These are phyloP conservation scores for Tetramitus jugosus DNA, from an alignment of 208 protist species.

Conservation along the genomic window DNA sequence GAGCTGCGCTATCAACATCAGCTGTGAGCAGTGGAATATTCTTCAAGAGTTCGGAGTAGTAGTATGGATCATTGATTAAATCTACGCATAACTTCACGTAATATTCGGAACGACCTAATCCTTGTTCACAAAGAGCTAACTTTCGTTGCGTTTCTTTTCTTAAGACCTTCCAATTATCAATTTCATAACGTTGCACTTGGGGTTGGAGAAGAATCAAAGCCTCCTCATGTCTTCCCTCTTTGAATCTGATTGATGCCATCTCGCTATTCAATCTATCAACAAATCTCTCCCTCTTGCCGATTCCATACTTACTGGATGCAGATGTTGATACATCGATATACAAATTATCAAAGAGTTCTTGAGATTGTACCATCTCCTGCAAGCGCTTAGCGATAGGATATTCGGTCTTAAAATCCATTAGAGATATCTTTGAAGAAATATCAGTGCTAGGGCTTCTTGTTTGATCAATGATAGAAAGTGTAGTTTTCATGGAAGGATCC, in stretches of 20 bases:
- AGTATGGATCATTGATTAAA: no score
- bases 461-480: background rate
- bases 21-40: no score
- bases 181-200: background rate
- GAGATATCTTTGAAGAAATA: no score
- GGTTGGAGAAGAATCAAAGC: background rate
- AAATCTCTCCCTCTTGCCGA: background rate
- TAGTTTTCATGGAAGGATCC: background rate
- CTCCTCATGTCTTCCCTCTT: background rate
- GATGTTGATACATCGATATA: background rate
- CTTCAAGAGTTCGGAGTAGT: no score
- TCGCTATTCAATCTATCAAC: conserved; percentile 3
- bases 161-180: background rate
- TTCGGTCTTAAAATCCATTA: no score
- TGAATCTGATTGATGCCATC: background rate
- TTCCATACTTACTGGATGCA: background rate
- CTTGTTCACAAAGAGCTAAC: background rate
- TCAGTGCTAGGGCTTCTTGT: no score
- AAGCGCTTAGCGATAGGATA: no score
- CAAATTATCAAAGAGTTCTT: conserved; percentile 5
- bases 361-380: background rate
- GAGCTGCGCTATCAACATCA: no score
- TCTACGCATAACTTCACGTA: background rate
- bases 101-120: background rate
- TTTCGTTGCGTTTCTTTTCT: background rate